Base-by-base conservation (phyloP, 768 basidiomycete genomes). In the Amanita pseudoporphyria region DNA sequence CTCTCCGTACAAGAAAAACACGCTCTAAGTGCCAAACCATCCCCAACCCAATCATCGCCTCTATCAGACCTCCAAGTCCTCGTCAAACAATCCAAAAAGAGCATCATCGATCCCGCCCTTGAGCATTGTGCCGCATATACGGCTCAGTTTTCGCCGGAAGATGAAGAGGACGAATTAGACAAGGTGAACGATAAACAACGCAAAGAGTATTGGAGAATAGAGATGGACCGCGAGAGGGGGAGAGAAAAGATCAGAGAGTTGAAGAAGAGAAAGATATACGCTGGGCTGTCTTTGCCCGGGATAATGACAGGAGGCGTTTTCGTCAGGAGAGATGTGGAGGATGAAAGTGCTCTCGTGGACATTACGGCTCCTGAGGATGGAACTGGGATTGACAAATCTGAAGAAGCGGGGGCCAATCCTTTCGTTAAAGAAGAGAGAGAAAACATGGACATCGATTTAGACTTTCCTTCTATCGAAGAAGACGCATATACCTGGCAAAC, bases 281-380 rank as follows among this genome's bases (percentile, higher is more conserved):
- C 67, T 58, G 64, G 66, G n/a, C 53, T 71, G 18, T 63, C 58
- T 31, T 58, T 69, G 46, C 54, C 59, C 26, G 22, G 53, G 7
- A 56, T 53, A 18, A 57, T 60, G 14, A 51, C 48, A 33, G 54
- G 55, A 45, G 76, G 71, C 1, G 76, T 82, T 22, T 78, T 74
- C 53, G 69, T 81, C 32, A 71, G 79, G 12, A 65, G 69, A 24
- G 81, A 84, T 54, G 59, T 73, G 2, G 78, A 73, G 24, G 81
- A 84, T 51, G 81, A 83, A 58, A 81, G 72, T 49, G 70, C 65
- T 41, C 76, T 81, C 35, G 79, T 83, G 9, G 80, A 84, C 53
- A 71, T 82, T 28, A 70, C 66, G 5, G 53, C 66, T 21, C 70
- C 67, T 31, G 69, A 63, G 39, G 58, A 64, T 42, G 53, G 51